These are phyloP conservation scores for Aspergillus uvarum DNA, from an alignment of 2,329 filamentous ascomycete species.

Conservation along the genomic window DNA sequence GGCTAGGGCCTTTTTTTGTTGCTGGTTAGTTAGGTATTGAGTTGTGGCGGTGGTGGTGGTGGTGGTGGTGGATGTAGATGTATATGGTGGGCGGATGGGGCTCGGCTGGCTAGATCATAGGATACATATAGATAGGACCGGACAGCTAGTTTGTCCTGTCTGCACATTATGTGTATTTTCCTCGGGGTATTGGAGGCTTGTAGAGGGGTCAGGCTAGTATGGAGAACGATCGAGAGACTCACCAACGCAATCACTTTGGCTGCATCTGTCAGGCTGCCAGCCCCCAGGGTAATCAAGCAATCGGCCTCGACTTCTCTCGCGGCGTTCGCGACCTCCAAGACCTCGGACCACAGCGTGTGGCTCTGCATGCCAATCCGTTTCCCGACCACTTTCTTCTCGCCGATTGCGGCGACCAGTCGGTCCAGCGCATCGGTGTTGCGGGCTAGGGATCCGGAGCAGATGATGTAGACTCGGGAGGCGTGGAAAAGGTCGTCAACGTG, in stretches of 20 bases:
- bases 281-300: slow-evolving; percentile 56
- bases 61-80: neutral
- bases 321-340: slow-evolving; percentile 50
- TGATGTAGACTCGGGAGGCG: slow-evolving; percentile 51
- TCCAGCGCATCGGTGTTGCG: slow-evolving; percentile 49
- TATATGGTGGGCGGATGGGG: no score
- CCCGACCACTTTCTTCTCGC: slow-evolving; percentile 42
- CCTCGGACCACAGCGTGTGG: slow-evolving; percentile 56
- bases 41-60: neutral
- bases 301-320: slow-evolving; percentile 43
- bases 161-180: no score
- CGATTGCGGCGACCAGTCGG: slow-evolving; percentile 44
- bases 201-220: neutral
- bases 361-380: slow-evolving; percentile 52
- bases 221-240: neutral
- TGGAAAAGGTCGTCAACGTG: slow-evolving; percentile 49
- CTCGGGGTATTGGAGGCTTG: neutral
- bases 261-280: slow-evolving; percentile 56
- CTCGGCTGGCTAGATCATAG: no score
- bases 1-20: slow-evolving; percentile 43
- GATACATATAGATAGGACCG: no score
- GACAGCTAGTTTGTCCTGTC: no score
- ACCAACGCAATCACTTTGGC: slow-evolving; percentile 55
- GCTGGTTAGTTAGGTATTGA: neutral
- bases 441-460: slow-evolving; percentile 52